Evolutionary conservation across 257 asterid genomes (phyloP).

Genomic region (Paulownia fortunei): DNA sequence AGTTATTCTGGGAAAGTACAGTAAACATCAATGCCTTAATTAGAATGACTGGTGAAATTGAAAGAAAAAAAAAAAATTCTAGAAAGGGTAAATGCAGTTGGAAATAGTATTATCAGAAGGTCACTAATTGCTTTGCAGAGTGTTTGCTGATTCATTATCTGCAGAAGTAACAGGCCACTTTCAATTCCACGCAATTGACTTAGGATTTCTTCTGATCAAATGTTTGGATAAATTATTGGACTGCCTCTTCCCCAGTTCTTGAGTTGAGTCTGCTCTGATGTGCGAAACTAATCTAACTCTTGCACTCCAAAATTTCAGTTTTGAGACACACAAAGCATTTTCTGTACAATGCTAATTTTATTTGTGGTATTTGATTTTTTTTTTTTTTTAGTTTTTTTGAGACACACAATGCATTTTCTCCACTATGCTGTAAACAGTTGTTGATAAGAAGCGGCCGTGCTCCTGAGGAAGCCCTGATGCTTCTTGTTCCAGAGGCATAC

Average conservation of each 20-base stretch:
- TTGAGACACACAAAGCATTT: neutral
- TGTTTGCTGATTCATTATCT: constrained; percentile 10
- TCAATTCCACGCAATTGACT: neutral
- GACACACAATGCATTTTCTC: constrained; percentile 38
- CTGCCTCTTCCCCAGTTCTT: neutral
- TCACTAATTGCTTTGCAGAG: neutral
- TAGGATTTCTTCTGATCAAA: neutral
- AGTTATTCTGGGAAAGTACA: constrained; percentile 19
- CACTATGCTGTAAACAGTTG: constrained; percentile 52
- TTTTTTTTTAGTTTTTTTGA: neutral
- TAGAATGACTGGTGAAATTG: neutral
- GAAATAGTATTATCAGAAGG: neutral
- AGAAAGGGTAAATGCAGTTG: constrained; percentile 1
- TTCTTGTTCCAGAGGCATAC: constrained; percentile 99
- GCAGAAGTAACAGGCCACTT: neutral
- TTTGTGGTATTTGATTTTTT: neutral
- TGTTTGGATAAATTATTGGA: neutral
- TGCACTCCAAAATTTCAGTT: neutral
- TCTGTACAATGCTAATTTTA: no score
- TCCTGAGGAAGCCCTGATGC: constrained; percentile 98
- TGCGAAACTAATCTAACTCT: neutral
- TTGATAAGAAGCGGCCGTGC: constrained; percentile 94
- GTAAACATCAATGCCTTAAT: neutral
- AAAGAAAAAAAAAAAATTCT: neutral
- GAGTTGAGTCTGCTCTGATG: neutral